Conservation (phyloP, 2,329 filamentous ascomycete genomes). For the Nakataea oryzae region DNA sequence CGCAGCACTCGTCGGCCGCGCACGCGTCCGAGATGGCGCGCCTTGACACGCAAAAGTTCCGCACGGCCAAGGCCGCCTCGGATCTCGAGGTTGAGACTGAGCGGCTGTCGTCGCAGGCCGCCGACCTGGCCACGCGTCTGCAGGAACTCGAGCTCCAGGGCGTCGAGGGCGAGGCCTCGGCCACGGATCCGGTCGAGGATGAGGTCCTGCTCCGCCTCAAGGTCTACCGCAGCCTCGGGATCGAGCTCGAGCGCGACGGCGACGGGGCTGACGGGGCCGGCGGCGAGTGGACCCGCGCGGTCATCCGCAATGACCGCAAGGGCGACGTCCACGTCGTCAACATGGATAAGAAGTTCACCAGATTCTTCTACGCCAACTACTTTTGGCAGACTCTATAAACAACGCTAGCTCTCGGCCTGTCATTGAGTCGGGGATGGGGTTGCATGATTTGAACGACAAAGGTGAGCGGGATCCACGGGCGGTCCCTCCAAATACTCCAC, state of each 20-base stretch:
- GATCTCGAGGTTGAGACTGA: slow-evolving; percentile 94
- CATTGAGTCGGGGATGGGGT: too few relatives aligned
- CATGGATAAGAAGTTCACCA: slow-evolving; percentile 83
- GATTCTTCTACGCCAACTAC: slow-evolving; percentile 89
- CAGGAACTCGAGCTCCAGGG: slow-evolving; percentile 81
- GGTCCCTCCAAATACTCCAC: too few relatives aligned
- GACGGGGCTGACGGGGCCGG: slow-evolving; percentile 52
- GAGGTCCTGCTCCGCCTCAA: slow-evolving; percentile 68
- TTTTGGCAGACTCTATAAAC: slow-evolving; percentile 79
- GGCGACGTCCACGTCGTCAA: slow-evolving; percentile 93
- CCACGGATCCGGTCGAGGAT: slow-evolving; percentile 40
- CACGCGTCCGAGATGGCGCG: slow-evolving; percentile 79
- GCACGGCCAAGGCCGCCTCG: slow-evolving; percentile 79
- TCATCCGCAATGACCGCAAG: slow-evolving; percentile 75
- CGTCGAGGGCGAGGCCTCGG: slow-evolving; percentile 53
- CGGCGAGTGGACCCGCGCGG: slow-evolving; percentile 75
- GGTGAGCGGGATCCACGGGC: not conserved
- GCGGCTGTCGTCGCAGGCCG: slow-evolving; percentile 69
- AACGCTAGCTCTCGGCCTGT: not conserved
- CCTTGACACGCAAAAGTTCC: slow-evolving; percentile 89
- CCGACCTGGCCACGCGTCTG: slow-evolving; percentile 62
- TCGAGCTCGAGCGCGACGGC: slow-evolving; percentile 75
- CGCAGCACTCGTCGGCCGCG: slow-evolving; percentile 63
- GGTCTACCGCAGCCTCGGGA: slow-evolving; percentile 83
- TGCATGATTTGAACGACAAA: not conserved